Evolutionary conservation across 371 early-diverging fungal genomes (phyloP).

Genomic region (Apophysomyces ossiformis): DNA sequence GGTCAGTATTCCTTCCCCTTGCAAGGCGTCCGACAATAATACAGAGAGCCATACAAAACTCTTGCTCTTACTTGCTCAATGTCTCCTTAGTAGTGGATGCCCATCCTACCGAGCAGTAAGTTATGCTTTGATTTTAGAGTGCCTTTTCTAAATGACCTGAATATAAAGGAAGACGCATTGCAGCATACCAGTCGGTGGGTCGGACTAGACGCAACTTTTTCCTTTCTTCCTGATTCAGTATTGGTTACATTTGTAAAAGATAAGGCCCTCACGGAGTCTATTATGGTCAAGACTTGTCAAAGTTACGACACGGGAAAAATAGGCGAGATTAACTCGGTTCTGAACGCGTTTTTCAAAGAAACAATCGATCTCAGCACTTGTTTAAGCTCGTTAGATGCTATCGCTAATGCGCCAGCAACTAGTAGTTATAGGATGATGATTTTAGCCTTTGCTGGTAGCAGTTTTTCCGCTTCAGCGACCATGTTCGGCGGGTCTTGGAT

Average conservation of each 20-base stretch:
- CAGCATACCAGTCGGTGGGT: conserved; percentile 36
- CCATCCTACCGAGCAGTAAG: conserved; percentile 50
- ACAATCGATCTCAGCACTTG: conserved; percentile 32
- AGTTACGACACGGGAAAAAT: conserved; percentile 48
- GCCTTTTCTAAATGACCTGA: neutral
- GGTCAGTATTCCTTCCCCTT: neutral
- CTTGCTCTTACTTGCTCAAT: conserved; percentile 34
- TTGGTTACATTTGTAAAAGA: conserved; percentile 32
- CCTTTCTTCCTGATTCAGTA: conserved; percentile 48
- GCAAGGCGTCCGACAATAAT: neutral
- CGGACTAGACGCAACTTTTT: conserved; percentile 36
- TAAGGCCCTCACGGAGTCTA: conserved; percentile 25
- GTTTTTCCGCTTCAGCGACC: conserved; percentile 36
- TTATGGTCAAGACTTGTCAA: conserved; percentile 48
- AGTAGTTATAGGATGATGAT: conserved; percentile 23
- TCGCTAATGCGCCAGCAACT: conserved; percentile 38
- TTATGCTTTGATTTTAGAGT: neutral
- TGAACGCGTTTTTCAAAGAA: conserved; percentile 34
- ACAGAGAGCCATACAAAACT: conserved; percentile 14
- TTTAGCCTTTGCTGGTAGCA: conserved; percentile 31
- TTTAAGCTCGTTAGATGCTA: conserved; percentile 29
- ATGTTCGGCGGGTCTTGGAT: conserved; percentile 50
- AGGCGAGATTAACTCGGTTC: conserved; percentile 36
- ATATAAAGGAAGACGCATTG: conserved; percentile 41
- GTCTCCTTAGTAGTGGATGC: conserved; percentile 46